Evolutionary conservation across 148 eudicot species (phyloP).

Genomic region (Amaranthus cruentus): DNA sequence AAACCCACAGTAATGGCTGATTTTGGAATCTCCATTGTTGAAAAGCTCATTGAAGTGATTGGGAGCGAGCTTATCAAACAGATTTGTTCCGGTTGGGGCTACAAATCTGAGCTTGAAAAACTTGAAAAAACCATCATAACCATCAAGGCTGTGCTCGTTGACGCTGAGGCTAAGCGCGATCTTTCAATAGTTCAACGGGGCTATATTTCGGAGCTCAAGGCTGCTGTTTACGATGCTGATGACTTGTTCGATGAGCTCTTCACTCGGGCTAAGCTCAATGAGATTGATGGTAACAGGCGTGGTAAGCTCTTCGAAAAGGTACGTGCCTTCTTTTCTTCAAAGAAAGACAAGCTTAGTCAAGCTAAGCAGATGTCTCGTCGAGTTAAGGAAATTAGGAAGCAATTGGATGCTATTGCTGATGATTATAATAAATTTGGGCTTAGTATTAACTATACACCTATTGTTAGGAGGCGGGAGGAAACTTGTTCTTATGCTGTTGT

Average conservation of each 20-base stretch:
- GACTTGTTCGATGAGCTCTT: slow-evolving; percentile 21
- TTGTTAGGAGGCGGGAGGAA: too few relatives aligned
- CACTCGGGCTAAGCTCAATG: background rate
- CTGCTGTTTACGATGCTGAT: slow-evolving; percentile 9
- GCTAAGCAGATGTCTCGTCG: background rate
- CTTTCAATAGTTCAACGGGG: background rate
- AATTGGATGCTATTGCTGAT: slow-evolving; percentile 1
- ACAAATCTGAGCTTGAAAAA: too few relatives aligned
- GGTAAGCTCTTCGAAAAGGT: background rate
- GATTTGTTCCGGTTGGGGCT: background rate
- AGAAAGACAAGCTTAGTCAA: background rate
- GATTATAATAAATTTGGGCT: background rate
- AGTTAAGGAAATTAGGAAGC: background rate
- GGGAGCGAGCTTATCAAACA: background rate
- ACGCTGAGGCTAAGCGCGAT: slow-evolving; percentile 2
- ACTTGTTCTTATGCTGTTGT: too few relatives aligned
- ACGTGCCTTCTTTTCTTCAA: too few relatives aligned
- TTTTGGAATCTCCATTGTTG: background rate
- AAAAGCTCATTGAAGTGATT: slow-evolving; percentile 5
- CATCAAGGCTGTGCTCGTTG: background rate
- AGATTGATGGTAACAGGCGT: background rate
- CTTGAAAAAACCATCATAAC: too few relatives aligned
- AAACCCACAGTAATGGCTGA: too few relatives aligned
- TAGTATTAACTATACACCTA: background rate
- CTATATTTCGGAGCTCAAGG: too few relatives aligned